These are phyloP conservation scores for Porogramme epimiltina DNA, from an alignment of 1,284 basidiomycete genomes.

Conservation along the genomic window DNA sequence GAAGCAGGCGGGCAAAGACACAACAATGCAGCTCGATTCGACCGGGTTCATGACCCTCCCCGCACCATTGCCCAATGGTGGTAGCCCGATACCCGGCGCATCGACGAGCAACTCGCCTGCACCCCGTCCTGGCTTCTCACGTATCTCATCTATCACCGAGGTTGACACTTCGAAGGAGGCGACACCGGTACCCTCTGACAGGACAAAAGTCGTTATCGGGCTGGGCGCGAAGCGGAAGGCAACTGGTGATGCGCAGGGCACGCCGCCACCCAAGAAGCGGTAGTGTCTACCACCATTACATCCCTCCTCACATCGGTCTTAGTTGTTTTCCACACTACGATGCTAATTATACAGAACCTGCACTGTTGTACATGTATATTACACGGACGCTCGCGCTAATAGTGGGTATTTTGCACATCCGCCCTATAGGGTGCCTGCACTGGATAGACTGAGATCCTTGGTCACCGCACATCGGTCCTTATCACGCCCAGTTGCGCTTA, in stretches of 20 bases:
- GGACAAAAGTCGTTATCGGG: conserved; percentile 74
- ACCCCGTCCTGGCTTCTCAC: conserved; percentile 75
- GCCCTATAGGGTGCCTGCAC: conserved; percentile 50
- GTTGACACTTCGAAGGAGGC: conserved; percentile 41
- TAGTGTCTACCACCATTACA: conserved; percentile 3
- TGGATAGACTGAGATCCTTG: conserved; percentile 73
- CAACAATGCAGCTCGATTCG: conserved; percentile 47
- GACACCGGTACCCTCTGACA: conserved; percentile 60
- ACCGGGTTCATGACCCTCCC: conserved; percentile 73
- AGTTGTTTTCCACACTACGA: background rate
- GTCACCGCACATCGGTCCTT: conserved; percentile 69
- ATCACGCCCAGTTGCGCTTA: conserved; percentile 64
- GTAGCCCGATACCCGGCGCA: conserved; percentile 44
- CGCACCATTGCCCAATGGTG: conserved; percentile 50
- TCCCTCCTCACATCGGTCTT: background rate
- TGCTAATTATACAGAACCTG: conserved; percentile 16
- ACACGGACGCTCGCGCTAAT: conserved; percentile 8
- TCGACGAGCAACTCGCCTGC: conserved; percentile 58
- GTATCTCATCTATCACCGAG: conserved; percentile 58
- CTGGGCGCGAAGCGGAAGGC: conserved; percentile 79
- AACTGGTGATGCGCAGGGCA: conserved; percentile 54
- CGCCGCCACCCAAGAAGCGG: conserved; percentile 47
- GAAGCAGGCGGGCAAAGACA: conserved; percentile 58
- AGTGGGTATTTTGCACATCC: background rate
- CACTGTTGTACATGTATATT: conserved; percentile 14